Percentiles rank a stretch among this genome's conserved stretches.
Conservation (phyloP, 306 rosid genomes). For the Clitoria ternatea region DNA sequence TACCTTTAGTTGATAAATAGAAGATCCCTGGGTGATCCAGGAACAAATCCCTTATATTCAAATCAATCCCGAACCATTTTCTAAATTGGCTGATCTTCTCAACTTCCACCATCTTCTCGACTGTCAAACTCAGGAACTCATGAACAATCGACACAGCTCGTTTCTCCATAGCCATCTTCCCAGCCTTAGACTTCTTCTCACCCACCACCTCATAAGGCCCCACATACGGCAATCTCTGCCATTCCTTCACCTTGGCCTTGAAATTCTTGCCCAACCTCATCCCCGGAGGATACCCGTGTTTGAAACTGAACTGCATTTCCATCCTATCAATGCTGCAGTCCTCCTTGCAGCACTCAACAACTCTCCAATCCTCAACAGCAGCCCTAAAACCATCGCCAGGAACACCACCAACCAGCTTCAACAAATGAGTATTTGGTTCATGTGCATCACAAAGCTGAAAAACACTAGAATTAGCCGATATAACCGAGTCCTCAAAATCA, state of each 20-base stretch:
- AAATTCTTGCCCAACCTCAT: slow-evolving; percentile 68
- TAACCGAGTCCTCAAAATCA: slow-evolving; percentile 79
- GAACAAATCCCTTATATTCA: slow-evolving; percentile 70
- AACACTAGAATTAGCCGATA: slow-evolving; percentile 47
- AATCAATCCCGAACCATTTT: slow-evolving; percentile 60
- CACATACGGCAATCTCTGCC: slow-evolving; percentile 71
- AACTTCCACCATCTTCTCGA: slow-evolving; percentile 93
- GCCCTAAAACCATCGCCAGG: slow-evolving; percentile 39
- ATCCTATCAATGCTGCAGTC: slow-evolving; percentile 49
- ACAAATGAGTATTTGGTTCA: slow-evolving; percentile 71
- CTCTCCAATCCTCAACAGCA: slow-evolving; percentile 83
- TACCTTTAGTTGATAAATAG: slow-evolving; percentile 88
- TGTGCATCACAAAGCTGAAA: slow-evolving; percentile 66
- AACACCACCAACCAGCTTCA: slow-evolving; percentile 53
- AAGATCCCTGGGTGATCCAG: slow-evolving; percentile 85
- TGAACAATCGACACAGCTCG: slow-evolving; percentile 79
- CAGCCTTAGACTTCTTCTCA: slow-evolving; percentile 46
- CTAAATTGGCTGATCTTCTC: slow-evolving; percentile 67
- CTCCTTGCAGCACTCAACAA: slow-evolving; percentile 70
- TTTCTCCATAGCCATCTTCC: slow-evolving; percentile 59
- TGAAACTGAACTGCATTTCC: slow-evolving; percentile 59
- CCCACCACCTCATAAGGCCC: slow-evolving; percentile 68
- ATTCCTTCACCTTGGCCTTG: slow-evolving; percentile 82
- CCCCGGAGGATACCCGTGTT: slow-evolving; percentile 74
- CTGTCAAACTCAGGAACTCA: slow-evolving; percentile 82